These are phyloP conservation scores for Astrothelium subdiscretum DNA, from an alignment of 495 filamentous ascomycete species.

Conservation along the genomic window DNA sequence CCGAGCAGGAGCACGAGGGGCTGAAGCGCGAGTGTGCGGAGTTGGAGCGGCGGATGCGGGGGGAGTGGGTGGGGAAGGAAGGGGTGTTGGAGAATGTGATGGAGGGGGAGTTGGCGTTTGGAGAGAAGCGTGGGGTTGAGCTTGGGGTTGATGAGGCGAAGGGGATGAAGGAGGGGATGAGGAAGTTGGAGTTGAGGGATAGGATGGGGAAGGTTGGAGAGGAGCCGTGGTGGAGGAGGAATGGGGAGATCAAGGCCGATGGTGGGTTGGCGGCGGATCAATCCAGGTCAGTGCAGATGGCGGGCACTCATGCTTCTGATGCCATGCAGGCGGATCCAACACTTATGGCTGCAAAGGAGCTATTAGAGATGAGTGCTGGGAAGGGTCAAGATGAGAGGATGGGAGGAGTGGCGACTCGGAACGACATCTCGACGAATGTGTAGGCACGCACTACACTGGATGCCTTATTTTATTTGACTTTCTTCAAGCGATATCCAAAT, in stretches of 20 bases:
- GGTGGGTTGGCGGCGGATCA: neutral
- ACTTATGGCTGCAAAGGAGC: neutral
- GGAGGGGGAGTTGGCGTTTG: conserved; percentile 40
- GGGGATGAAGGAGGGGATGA: neutral
- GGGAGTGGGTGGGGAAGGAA: conserved; percentile 82
- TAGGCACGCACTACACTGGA: too few relatives aligned
- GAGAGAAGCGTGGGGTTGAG: neutral
- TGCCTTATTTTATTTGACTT: too few relatives aligned
- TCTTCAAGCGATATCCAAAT: too few relatives aligned
- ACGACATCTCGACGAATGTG: too few relatives aligned
- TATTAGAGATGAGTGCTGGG: neutral
- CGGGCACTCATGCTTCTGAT: neutral
- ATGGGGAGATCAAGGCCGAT: neutral
- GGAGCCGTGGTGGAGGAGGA: neutral
- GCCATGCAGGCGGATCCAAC: neutral
- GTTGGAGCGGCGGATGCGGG: conserved; percentile 53
- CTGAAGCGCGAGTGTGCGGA: conserved; percentile 48
- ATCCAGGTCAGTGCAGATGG: too few relatives aligned
- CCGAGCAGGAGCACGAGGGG: conserved; percentile 53
- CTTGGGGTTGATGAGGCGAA: neutral
- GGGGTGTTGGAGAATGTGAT: conserved; percentile 47
- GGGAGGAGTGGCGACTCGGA: too few relatives aligned
- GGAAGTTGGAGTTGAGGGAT: neutral
- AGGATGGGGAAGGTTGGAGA: neutral
- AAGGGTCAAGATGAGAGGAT: neutral